Conservation (phyloP, 1,284 basidiomycete genomes). For the Boletus putidus region DNA sequence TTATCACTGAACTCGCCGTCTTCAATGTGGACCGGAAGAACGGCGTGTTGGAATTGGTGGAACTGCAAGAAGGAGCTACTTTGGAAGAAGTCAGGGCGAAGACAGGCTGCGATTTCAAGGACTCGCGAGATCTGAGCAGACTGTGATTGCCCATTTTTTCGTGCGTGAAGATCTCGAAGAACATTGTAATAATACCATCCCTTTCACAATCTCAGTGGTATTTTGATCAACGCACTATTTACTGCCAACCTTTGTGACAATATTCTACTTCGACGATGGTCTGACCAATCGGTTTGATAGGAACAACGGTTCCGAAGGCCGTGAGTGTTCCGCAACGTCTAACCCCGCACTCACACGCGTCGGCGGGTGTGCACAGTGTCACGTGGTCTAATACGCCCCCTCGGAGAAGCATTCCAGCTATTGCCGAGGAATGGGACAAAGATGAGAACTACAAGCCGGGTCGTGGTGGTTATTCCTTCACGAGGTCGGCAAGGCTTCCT, state of each 20-base stretch:
- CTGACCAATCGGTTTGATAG: background rate
- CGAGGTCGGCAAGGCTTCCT: background rate
- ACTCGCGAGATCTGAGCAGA: conserved; percentile 46
- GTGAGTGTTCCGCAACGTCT: background rate
- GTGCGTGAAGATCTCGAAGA: background rate
- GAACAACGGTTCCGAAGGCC: background rate
- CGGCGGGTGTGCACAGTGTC: background rate
- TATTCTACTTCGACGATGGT: conserved; percentile 1
- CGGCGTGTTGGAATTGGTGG: conserved; percentile 75
- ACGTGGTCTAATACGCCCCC: conserved; percentile 3
- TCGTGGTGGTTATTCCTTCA: conserved; percentile 3
- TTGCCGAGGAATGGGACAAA: conserved; percentile 15
- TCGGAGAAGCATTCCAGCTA: background rate
- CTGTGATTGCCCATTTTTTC: conserved; percentile 22
- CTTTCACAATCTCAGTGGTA: background rate
- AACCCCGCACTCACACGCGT: conserved; percentile 2
- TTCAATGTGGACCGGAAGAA: conserved; percentile 83
- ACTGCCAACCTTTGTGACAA: background rate
- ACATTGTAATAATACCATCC: conserved; percentile 17
- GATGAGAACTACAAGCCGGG: conserved; percentile 9
- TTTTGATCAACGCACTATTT: background rate
- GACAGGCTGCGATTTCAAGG: conserved; percentile 79
- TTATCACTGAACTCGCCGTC: conserved; percentile 91
- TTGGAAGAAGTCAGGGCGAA: conserved; percentile 84
- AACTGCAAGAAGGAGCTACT: conserved; percentile 81